A percentile compares a stretch with the other conserved stretches of the same genome.
Evolutionary conservation across 352 stramenopile genomes (phyloP).

Genomic region (Pythium pyrilobum): DNA sequence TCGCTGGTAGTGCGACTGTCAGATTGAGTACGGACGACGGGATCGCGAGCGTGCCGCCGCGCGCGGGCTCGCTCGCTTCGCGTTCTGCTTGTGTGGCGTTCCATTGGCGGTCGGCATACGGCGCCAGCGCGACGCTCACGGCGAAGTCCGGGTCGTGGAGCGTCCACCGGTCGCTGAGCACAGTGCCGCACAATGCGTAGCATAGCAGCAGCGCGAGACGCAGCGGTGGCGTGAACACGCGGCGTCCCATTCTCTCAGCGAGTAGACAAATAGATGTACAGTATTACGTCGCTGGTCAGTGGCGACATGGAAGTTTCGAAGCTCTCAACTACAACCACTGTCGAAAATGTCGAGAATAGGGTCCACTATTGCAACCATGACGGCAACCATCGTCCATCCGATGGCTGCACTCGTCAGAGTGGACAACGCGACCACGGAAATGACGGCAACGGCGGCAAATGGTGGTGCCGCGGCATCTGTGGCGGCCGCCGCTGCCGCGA

Average conservation of each 20-base stretch:
- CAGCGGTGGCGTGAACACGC: not conserved
- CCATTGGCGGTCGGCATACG: conserved; percentile 33
- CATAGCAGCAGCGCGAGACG: not conserved
- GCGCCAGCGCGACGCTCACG: conserved; percentile 21
- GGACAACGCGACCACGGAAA: not conserved
- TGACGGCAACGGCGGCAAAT: not conserved
- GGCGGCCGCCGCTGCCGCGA: not conserved
- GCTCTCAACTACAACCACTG: conserved; percentile 1
- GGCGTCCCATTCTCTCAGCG: no score
- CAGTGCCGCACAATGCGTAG: not conserved
- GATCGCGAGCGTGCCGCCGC: conserved; percentile 16
- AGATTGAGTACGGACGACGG: conserved; percentile 32
- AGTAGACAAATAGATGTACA: no score
- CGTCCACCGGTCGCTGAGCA: conserved; percentile 12
- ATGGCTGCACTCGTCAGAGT: conserved; percentile 3
- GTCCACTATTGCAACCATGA: not conserved
- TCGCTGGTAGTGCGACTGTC: conserved; percentile 16
- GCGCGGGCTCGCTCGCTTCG: not conserved
- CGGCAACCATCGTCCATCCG: not conserved
- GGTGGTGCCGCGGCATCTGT: not conserved
- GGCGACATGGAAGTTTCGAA: conserved; percentile 2
- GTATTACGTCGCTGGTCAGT: no score
- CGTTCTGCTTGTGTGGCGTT: not conserved
- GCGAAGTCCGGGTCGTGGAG: conserved; percentile 31
- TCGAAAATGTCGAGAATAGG: conserved; percentile 3